phyloP scores from a whole-genome alignment of 1,284 basidiomycete species.

The Trametes versicolor region DNA sequence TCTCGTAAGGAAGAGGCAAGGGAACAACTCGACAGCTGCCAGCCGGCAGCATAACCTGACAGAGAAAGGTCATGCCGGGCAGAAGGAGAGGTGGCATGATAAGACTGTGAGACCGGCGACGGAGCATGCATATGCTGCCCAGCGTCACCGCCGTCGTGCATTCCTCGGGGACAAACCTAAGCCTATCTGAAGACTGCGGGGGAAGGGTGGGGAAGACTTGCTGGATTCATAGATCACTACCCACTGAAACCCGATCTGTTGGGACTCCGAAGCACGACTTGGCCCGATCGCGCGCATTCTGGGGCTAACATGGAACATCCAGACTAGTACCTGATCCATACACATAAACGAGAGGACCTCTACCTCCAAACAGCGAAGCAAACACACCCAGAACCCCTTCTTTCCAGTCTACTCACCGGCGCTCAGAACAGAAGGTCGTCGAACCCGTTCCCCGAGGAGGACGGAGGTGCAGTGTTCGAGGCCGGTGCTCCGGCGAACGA shows the following conservation, averaged over 20 bases:
- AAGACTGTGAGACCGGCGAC: conserved; percentile 24
- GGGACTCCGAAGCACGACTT: too few species aligned
- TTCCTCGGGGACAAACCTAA: conserved; percentile 7
- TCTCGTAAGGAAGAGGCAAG: conserved; percentile 14
- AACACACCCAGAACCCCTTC: conserved; percentile 10
- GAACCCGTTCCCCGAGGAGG: conserved; percentile 41
- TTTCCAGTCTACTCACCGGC: conserved; percentile 13
- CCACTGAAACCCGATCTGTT: neutral
- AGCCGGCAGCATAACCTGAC: conserved; percentile 14
- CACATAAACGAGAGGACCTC: conserved; percentile 24
- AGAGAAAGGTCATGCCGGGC: conserved; percentile 16
- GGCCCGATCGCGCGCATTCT: conserved; percentile 8
- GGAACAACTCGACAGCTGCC: conserved; percentile 5
- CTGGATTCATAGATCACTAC: neutral
- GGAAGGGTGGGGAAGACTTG: neutral
- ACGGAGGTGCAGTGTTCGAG: conserved; percentile 34
- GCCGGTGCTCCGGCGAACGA: conserved; percentile 48
- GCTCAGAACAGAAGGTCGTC: conserved; percentile 48
- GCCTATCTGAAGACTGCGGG: conserved; percentile 2
- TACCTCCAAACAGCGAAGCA: conserved; percentile 29
- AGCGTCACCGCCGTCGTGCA: conserved; percentile 12
- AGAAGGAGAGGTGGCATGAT: conserved; percentile 12
- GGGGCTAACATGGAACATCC: conserved; percentile 18
- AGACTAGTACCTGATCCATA: conserved; percentile 21
- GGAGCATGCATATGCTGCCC: conserved; percentile 16